Base-by-base conservation (phyloP, 768 basidiomycete species). In the Hortiboletus flavorubellus region DNA sequence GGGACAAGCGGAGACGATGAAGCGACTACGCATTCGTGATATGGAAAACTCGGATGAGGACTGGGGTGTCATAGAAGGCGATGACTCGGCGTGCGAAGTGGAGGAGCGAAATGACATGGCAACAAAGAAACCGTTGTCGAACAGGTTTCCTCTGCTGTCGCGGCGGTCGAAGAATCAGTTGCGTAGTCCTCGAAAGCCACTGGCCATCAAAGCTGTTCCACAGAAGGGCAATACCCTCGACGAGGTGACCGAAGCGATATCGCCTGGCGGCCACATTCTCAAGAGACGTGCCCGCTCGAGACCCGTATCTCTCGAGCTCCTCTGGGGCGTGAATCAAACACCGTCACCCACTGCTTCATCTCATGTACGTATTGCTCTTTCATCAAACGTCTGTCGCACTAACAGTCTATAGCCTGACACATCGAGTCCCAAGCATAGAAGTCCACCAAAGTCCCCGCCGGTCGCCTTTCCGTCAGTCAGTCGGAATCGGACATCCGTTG, bases 261-360 rank as follows among this genome's bases (percentile, higher is more conserved):
- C 88, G 0, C 89, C 89, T 3, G 87, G 86, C 12, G 89, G 88
- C 0, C 89, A 89, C 68, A 75, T 91, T 53, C 80, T 77, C 38
- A 91, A 91, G 69, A 78, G 88, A 53, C 82, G 89, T 11, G 89
- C 88, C 1, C 82, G 86, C 11, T 83, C 86, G 29, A 77, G 88
- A 49, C 89, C 87, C 2, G 75, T 89, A 14, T 90, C 89, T 18
- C 69, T 79, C 29, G 86, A 88, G 64, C 71, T 89, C 44, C 75
- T 83, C 16, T 79, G 84, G 67, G 78, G 78, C 58, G 68, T 75
- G 49, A 73, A 72, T 51, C 73, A 76, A 15, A 74, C 78, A 2
- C 64, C 75, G 33, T 80, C 83, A 38, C 76, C 76, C 8, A 14
- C 53, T 65, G 64, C 69, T 67, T 67, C 67, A 67, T 63, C 67